Evolutionary conservation across 73 alveolate genomes (phyloP).

Genomic region (Paramecium sonneborni): DNA sequence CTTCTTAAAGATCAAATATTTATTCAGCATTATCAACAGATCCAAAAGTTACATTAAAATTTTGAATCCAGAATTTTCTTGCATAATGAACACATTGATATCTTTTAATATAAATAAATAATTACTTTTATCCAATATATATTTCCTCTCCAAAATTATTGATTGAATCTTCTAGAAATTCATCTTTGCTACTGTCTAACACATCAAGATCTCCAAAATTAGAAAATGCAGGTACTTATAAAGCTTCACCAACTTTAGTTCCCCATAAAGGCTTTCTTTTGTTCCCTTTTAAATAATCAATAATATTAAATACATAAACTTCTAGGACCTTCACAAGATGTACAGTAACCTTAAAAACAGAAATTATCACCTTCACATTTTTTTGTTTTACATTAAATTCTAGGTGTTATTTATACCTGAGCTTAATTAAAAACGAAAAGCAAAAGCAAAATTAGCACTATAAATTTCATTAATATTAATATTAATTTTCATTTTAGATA

Average conservation of each 20-base stretch:
- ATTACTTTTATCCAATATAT: slow-evolving; percentile 40
- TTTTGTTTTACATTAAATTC: neutral
- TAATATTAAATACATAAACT: neutral
- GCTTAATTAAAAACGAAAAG: neutral
- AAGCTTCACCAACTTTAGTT: neutral
- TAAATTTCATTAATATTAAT: neutral
- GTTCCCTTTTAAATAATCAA: neutral
- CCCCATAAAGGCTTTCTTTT: slow-evolving; percentile 39
- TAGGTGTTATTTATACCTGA: neutral
- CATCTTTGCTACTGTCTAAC: neutral
- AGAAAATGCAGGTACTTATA: neutral
- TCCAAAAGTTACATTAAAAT: neutral
- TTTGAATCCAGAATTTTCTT: neutral
- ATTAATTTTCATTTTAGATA: neutral
- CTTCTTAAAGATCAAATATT: slow-evolving; percentile 22
- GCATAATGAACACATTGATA: slow-evolving; percentile 57
- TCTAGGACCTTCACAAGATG: slow-evolving; percentile 6
- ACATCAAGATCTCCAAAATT: neutral
- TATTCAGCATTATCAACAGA: slow-evolving; percentile 5
- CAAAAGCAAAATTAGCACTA: neutral
- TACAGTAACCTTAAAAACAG: slow-evolving; percentile 11
- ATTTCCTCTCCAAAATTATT: neutral
- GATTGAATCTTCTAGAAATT: neutral
- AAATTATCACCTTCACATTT: neutral
- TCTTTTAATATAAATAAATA: neutral